phyloP scores from a whole-genome alignment of 2,329 filamentous ascomycete genomes.

The Berkeleyomyces rouxiae region DNA sequence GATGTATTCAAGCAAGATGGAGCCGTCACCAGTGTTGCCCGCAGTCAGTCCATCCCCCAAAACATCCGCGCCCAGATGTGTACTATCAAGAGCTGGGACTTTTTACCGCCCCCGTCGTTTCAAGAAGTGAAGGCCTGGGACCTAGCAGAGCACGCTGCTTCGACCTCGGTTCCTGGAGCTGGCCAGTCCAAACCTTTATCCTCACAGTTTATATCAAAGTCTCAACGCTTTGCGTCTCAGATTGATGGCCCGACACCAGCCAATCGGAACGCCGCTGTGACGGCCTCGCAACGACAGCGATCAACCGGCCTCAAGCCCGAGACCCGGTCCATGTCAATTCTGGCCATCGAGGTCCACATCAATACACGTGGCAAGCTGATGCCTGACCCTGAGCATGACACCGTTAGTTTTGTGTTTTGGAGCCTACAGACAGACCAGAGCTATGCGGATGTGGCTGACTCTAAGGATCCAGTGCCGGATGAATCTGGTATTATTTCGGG shows the following conservation, averaged over 20 bases:
- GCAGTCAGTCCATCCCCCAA: conserved; percentile 1
- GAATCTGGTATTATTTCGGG: conserved; percentile 35
- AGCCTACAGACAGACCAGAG: conserved; percentile 56
- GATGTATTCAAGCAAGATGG: background rate
- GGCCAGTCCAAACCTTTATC: background rate
- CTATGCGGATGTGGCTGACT: conserved; percentile 26
- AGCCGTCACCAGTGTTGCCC: background rate
- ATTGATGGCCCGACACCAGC: conserved; percentile 72
- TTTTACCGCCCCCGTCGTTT: conserved; percentile 54
- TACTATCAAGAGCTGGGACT: conserved; percentile 54
- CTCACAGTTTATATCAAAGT: background rate
- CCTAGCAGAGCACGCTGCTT: background rate
- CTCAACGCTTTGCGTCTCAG: conserved; percentile 43
- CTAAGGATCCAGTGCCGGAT: conserved; percentile 1
- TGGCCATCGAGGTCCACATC: conserved; percentile 86
- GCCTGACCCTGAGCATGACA: conserved; percentile 81
- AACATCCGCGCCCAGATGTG: conserved; percentile 15
- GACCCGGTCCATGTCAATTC: conserved; percentile 85
- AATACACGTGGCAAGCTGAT: conserved; percentile 68
- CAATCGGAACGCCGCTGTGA: conserved; percentile 52
- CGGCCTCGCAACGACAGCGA: conserved; percentile 51
- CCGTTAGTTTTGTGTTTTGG: conserved; percentile 82
- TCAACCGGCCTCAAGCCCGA: conserved; percentile 61
- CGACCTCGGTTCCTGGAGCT: background rate
- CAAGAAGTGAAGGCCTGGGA: conserved; percentile 53